These are phyloP conservation scores for Dendrobium huoshanense DNA, from an alignment of 106 monocot genomes.

Conservation along the genomic window DNA sequence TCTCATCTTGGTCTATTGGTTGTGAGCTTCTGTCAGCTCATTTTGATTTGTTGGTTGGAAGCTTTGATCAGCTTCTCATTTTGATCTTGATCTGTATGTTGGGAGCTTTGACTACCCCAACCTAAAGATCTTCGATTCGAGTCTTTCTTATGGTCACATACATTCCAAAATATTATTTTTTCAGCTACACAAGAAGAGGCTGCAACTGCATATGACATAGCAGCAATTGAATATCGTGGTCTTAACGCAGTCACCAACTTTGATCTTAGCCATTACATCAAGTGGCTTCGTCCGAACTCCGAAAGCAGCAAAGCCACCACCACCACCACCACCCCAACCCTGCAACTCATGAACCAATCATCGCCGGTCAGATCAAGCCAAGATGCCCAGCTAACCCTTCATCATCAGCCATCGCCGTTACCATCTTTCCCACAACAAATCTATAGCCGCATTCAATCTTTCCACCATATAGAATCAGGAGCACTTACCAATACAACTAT, in stretches of 20 bases:
- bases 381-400: not conserved
- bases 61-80: no score
- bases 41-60: no score
- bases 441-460: no score
- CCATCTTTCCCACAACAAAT: not conserved
- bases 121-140: no score
- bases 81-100: no score
- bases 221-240: conserved; percentile 71
- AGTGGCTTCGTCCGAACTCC: conserved; percentile 29
- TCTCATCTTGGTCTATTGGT: not conserved
- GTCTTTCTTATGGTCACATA: no score
- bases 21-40: no score
- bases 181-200: conserved; percentile 52
- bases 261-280: conserved; percentile 56
- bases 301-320: not conserved
- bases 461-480: not conserved
- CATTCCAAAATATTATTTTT: no score
- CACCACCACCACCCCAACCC: not conserved
- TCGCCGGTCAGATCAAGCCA: not conserved
- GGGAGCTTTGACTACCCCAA: no score
- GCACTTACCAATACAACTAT: not conserved
- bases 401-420: not conserved
- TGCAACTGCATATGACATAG: conserved; percentile 73
- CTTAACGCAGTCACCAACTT: conserved; percentile 75
- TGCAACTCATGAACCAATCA: not conserved